Evolutionary conservation across 1,284 basidiomycete species (phyloP).

Genomic region (Uromyces viciae-fabae): DNA sequence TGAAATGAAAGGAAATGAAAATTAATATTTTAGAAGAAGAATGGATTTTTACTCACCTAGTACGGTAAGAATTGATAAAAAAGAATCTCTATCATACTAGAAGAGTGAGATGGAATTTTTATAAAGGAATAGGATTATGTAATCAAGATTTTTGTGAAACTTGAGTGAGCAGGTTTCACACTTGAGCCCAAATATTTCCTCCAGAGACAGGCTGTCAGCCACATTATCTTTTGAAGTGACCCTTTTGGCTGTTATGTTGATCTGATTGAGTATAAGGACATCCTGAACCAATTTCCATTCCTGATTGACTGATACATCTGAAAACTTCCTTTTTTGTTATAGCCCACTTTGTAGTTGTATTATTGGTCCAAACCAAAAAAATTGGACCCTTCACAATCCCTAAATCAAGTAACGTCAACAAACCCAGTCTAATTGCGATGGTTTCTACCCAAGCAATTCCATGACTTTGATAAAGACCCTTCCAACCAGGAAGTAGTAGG

Average conservation of each 20-base stretch:
- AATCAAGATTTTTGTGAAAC: too few relatives aligned
- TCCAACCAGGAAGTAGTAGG: neutral
- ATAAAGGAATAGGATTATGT: too few relatives aligned
- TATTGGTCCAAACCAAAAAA: neutral
- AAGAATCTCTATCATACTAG: too few relatives aligned
- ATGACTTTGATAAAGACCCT: neutral
- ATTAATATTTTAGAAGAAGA: too few relatives aligned
- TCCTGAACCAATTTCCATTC: constrained; percentile 8
- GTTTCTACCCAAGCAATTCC: neutral
- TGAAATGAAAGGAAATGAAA: too few relatives aligned
- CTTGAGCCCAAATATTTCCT: too few relatives aligned
- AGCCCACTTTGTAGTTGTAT: neutral
- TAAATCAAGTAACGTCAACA: neutral
- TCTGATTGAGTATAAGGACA: neutral
- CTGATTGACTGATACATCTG: neutral
- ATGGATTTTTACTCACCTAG: too few relatives aligned
- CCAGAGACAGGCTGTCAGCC: constrained; percentile 6
- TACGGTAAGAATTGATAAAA: too few relatives aligned
- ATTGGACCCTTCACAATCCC: neutral
- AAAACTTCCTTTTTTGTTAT: neutral
- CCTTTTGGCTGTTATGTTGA: neutral
- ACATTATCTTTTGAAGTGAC: neutral
- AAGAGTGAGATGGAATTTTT: too few relatives aligned
- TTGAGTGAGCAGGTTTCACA: too few relatives aligned
- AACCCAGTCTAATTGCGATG: neutral